Percentiles rank a stretch among this genome's conserved stretches.
Evolutionary conservation across 202 grass and related monocot species (phyloP).

Genomic region (Setaria italica): DNA sequence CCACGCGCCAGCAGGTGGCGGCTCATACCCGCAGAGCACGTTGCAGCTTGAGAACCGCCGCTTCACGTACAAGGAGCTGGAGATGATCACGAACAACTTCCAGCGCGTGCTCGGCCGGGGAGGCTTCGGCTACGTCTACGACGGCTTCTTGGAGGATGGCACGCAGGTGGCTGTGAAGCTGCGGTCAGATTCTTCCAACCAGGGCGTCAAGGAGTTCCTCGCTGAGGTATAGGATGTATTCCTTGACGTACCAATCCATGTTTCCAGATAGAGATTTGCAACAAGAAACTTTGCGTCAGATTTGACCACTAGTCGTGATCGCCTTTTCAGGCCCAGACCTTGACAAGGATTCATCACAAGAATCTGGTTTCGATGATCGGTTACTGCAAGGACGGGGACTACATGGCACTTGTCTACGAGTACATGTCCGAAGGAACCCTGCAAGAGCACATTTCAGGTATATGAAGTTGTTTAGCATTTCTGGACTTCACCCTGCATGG

Average conservation of each 20-base stretch:
- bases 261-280: background rate
- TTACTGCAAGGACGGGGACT: conserved; percentile 57
- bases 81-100: conserved; percentile 58
- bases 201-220: conserved; percentile 57
- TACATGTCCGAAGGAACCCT: conserved; percentile 68
- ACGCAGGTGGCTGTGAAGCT: conserved; percentile 67
- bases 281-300: background rate
- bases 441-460: conserved; percentile 61
- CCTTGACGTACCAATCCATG: no score
- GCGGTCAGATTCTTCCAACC: conserved; percentile 47
- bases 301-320: background rate
- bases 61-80: conserved; percentile 59
- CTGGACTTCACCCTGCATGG: background rate
- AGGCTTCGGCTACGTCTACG: conserved; percentile 64
- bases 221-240: conserved; percentile 42
- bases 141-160: conserved; percentile 60
- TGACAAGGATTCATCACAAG: conserved; percentile 64
- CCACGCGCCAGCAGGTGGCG: background rate
- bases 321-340: conserved; percentile 46
- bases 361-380: conserved; percentile 66
- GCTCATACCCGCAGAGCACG: background rate
- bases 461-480: background rate
- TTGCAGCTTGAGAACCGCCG: conserved; percentile 50
- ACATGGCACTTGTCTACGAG: conserved; percentile 66
- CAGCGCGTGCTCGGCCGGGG: conserved; percentile 51